These are phyloP conservation scores for Talaromyces sp. DNA, from an alignment of 2,329 filamentous ascomycete species.

Conservation along the genomic window DNA sequence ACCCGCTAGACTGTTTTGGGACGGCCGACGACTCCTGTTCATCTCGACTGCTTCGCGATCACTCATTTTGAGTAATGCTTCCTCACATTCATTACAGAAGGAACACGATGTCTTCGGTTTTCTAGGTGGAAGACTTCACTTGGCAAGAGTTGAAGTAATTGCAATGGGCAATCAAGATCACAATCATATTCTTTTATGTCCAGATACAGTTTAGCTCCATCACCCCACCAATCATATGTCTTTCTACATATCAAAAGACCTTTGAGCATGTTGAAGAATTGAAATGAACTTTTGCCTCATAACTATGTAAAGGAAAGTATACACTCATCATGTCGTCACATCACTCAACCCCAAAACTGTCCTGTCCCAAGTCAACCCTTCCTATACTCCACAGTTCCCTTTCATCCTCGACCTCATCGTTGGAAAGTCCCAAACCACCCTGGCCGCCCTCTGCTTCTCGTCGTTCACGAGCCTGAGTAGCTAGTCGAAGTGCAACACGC, in stretches of 20 bases:
- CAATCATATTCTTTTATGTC: neutral
- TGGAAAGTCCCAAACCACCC: conserved; percentile 78
- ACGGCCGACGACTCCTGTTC: conserved; percentile 1
- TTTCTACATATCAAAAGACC: neutral
- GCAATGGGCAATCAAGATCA: neutral
- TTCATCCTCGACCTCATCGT: conserved; percentile 92
- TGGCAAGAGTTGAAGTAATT: neutral
- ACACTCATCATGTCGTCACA: conserved; percentile 12
- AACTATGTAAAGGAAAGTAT: neutral
- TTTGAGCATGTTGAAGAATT: neutral
- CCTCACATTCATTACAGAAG: neutral
- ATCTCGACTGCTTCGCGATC: neutral
- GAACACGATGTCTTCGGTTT: neutral
- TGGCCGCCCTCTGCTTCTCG: conserved; percentile 87
- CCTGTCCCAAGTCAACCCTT: conserved; percentile 75
- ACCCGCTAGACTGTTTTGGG: conserved; percentile 22
- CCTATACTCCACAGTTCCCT: conserved; percentile 95
- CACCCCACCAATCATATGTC: neutral
- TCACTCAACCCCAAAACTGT: conserved; percentile 35
- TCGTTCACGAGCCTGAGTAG: conserved; percentile 81
- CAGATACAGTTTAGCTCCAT: neutral
- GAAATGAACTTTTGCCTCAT: neutral
- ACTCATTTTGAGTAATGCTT: neutral
- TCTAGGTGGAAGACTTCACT: neutral
- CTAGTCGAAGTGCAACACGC: conserved; percentile 78